Evolutionary conservation across 371 early-diverging fungal genomes (phyloP), one percentile per base, ranked within the genome.

Genomic region (Rhizopus delemar): DNA sequence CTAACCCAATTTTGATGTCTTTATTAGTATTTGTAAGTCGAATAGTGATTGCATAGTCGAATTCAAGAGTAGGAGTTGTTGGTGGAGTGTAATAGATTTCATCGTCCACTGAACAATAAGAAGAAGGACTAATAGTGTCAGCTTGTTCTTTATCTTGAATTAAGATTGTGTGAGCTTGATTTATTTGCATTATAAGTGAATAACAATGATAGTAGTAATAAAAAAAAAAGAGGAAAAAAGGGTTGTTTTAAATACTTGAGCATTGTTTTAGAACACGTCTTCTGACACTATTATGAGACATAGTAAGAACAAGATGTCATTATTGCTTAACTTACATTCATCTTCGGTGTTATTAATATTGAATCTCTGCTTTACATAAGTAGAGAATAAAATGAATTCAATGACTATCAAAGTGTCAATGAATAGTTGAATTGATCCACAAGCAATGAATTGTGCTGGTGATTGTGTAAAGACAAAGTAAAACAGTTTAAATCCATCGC

Each of bases 401-500:
- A 68, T 34, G 3, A 87, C 81, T 34, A 86, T 80, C 45, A 83
- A 56, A 32, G 71, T 63, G 51, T 87, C 88, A n/a, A 87, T 77
- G 0, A 77, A 66, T 4, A 87, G 69, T 53, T 87, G 86, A 53
- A 87, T 67, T 7, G 80, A 75, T 4, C 86, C 88, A 50, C 88
- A 87, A 12, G 82, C 70, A 43, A 82, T 65, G 43, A 87, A 87
- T 57, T 87, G 86, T n/a, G 82, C 60, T n/a, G 86, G 86, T 16
- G 85, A 69, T 16, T 68, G 54, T 6, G 77, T 80, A 43, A 59
- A 71, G n/a, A 83, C 71, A 55, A 84, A 87, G 52, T 86, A 86
- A 62, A 77, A 80, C 8, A 83, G 68, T 65, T 87, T 87, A 68
- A 86, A 85, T 8, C 80, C 66, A 58, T 87, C 88, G n/a, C 88